Evolutionary conservation across 202 grass and related monocot genomes (phyloP), one percentile per base, ranked within the genome.

Genomic region (Eragrostis tef): DNA sequence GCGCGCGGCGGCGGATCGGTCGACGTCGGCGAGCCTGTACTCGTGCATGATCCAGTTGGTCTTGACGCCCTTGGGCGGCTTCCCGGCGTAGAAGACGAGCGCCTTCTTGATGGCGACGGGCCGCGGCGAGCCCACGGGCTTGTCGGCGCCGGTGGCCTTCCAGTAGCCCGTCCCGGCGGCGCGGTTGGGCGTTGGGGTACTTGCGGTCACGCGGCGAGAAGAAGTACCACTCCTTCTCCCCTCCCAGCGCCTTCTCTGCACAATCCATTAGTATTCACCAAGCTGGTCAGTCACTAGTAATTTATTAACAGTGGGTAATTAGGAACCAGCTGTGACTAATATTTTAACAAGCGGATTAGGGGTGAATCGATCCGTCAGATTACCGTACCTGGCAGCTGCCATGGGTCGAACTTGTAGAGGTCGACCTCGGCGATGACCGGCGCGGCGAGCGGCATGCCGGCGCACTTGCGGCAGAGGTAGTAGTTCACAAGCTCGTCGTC

Each of bases 21-120:
- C 96, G 11, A 93, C 92, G 27, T 91, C 85, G 59, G 96, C 89
- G 29, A 99, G 91, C 0, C 97, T 75, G 20, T 97, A 99, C 84
- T 99, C 97, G 15, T 99, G 97, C 97, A 99, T 99, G 89, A 99
- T 99, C 97, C 97, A 99, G 81, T 99, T 86, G 45, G 97, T 99
- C 83, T 99, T 99, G 8, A 92, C 78, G 2, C 89, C 89, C 21
- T 65, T 85, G 0, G 91, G 83, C 0, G 88, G 86, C 67, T 92
- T 97, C 0, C 93, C 93, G 48, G 93, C 84, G 78, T 97, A 97
- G 74, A 97, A 97, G 26, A 97, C 93, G 3, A 97, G 93, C 0
- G 90, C 93, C 88, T 97, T 97, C 88, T 97, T 97, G 67, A 97
- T 97, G 0, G 93, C 93, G 3, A 91, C 90, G 3, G 90, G 19